These are phyloP conservation scores for Leishmania tarentolae DNA, from an alignment of 208 protist species.

Conservation along the genomic window DNA sequence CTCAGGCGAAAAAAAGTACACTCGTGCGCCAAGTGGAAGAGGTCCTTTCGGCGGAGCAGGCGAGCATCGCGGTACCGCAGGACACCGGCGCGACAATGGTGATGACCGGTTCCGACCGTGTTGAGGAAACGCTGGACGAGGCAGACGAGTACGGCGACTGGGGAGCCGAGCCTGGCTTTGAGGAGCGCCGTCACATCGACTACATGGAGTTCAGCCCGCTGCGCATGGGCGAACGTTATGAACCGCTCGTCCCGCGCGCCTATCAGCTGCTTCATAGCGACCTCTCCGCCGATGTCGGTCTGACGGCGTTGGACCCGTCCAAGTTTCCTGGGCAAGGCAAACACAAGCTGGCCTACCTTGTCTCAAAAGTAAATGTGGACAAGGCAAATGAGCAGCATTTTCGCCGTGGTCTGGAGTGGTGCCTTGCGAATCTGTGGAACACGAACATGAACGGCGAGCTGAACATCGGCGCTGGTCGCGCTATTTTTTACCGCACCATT, in stretches of 20 bases:
- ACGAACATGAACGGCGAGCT: conserved; percentile 87
- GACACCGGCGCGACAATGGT: conserved; percentile 33
- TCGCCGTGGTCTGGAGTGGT: conserved; percentile 79
- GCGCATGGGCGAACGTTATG: conserved; percentile 70
- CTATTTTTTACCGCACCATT: conserved; percentile 78
- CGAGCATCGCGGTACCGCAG: conserved; percentile 37
- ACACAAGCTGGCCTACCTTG: conserved; percentile 41
- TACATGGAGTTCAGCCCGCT: conserved; percentile 79
- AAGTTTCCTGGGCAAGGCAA: conserved; percentile 75
- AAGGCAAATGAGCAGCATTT: conserved; percentile 84
- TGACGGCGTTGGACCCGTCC: conserved; percentile 50
- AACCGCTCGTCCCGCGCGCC: conserved; percentile 63
- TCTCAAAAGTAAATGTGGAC: conserved; percentile 53
- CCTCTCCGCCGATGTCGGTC: conserved; percentile 61
- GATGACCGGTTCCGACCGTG: conserved; percentile 72
- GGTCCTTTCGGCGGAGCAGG: conserved; percentile 78
- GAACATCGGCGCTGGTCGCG: conserved; percentile 87
- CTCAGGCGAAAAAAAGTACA: conserved; percentile 76
- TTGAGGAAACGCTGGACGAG: conserved; percentile 84
- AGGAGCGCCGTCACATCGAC: conserved; percentile 69
- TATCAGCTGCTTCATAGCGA: conserved; percentile 89
- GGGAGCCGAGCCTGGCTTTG: conserved; percentile 87
- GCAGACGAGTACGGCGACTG: conserved; percentile 93
- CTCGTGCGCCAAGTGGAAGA: conserved; percentile 89
- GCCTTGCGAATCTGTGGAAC: conserved; percentile 89